Evolutionary conservation across 1,284 basidiomycete genomes (phyloP).

Genomic region (Ganoderma sinense): DNA sequence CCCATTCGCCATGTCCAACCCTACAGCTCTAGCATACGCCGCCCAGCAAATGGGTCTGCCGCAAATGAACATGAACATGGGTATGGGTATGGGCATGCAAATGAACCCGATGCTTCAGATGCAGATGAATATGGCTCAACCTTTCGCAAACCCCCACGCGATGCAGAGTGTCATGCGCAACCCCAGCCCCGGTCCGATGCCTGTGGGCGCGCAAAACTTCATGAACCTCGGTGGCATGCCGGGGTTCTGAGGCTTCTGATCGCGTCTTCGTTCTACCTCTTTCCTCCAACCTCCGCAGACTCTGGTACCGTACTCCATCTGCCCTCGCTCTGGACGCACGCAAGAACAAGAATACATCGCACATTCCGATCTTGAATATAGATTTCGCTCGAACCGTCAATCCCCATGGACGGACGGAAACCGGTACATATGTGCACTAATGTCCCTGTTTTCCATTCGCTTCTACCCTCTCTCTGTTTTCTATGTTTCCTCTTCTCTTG

Average conservation of each 20-base stretch:
- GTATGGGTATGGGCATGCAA: constrained; percentile 47
- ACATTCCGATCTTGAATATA: constrained; percentile 32
- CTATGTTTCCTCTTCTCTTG: constrained; percentile 4
- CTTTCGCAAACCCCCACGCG: constrained; percentile 69
- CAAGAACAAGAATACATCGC: constrained; percentile 6
- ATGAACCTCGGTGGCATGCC: constrained; percentile 58
- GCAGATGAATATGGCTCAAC: constrained; percentile 65
- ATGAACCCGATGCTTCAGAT: constrained; percentile 67
- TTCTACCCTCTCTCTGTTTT: constrained; percentile 12
- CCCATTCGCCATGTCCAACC: constrained; percentile 58
- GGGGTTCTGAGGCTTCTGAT: constrained; percentile 34
- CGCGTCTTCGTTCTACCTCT: background rate
- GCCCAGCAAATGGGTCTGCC: constrained; percentile 60
- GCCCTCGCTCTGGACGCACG: constrained; percentile 20
- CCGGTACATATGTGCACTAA: constrained; percentile 31
- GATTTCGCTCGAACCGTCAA: constrained; percentile 23
- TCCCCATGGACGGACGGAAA: constrained; percentile 25
- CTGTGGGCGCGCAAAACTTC: constrained; percentile 57
- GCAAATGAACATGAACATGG: constrained; percentile 64
- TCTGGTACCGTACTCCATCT: constrained; percentile 5
- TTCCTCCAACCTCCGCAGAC: constrained; percentile 1
- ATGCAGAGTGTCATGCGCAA: constrained; percentile 86
- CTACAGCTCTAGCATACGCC: constrained; percentile 51
- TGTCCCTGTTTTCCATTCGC: constrained; percentile 30
- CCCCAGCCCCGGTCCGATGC: constrained; percentile 67